A percentile compares a stretch with the other conserved stretches of the same genome.
Evolutionary conservation across 352 stramenopile genomes (phyloP).

Genomic region (Pythium dissotocum): DNA sequence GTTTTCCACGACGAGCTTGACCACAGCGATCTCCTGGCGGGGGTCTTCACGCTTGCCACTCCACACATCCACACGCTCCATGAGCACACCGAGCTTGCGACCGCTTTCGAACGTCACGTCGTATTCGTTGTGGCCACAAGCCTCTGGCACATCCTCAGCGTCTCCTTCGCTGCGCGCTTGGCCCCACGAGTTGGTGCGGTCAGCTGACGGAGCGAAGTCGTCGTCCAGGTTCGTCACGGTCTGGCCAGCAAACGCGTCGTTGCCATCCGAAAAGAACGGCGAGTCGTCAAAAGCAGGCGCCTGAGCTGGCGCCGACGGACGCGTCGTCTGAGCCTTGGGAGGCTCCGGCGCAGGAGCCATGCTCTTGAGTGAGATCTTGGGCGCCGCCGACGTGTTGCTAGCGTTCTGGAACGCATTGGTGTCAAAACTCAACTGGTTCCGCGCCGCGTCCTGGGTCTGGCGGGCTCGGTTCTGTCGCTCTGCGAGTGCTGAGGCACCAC

Average conservation of each 20-base stretch:
- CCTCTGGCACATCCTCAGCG: slow-evolving; percentile 22
- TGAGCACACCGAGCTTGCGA: slow-evolving; percentile 78
- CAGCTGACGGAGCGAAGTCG: slow-evolving; percentile 26
- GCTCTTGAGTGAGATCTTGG: slow-evolving; percentile 50
- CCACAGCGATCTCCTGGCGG: slow-evolving; percentile 64
- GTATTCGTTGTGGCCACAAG: slow-evolving; percentile 59
- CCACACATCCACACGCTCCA: slow-evolving; percentile 78
- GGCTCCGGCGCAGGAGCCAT: slow-evolving; percentile 21
- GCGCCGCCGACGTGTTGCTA: slow-evolving; percentile 14
- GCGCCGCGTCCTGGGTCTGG: slow-evolving; percentile 66
- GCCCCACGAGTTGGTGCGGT: slow-evolving; percentile 23
- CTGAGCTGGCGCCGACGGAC: slow-evolving; percentile 6
- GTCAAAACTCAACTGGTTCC: slow-evolving; percentile 56
- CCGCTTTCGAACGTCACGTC: slow-evolving; percentile 78
- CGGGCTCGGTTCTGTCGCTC: slow-evolving; percentile 52
- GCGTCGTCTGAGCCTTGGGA: slow-evolving; percentile 13
- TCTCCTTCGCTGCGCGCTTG: slow-evolving; percentile 6
- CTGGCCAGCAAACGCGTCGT: slow-evolving; percentile 59
- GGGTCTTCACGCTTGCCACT: slow-evolving; percentile 46
- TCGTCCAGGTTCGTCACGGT: slow-evolving; percentile 73
- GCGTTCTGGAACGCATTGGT: slow-evolving; percentile 47
- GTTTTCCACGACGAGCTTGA: slow-evolving; percentile 84
- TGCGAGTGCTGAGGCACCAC: slow-evolving; percentile 27
- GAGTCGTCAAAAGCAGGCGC: slow-evolving; percentile 37
- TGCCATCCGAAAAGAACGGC: slow-evolving; percentile 64